These are phyloP conservation scores for Eragrostis nindensis DNA, from an alignment of 176 grass and related monocot genomes.

Conservation along the genomic window DNA sequence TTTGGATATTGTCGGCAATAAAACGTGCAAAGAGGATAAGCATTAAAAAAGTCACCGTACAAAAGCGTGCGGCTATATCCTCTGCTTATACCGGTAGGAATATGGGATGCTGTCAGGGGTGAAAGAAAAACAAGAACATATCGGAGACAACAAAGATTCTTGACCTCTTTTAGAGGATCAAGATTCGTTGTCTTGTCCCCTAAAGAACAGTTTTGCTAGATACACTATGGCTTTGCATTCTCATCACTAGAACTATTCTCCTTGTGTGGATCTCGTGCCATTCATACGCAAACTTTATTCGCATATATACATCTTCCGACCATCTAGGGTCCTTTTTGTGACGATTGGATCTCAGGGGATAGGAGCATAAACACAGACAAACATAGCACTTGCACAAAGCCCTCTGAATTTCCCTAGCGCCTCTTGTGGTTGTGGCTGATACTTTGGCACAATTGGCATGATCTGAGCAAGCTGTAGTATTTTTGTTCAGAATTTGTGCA, in stretches of 20 bases:
- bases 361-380: no score
- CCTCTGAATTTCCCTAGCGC: neutral
- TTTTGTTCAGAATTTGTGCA: no score
- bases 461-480: no score
- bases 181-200: slow-evolving; percentile 14
- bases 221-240: neutral
- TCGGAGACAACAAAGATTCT: slow-evolving; percentile 3
- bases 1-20: slow-evolving; percentile 29
- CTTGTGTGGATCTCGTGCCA: slow-evolving; percentile 31
- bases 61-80: neutral
- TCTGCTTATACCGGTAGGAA: neutral
- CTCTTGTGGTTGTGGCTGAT: neutral
- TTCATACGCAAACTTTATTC: neutral
- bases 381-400: no score
- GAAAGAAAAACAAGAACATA: slow-evolving; percentile 22
- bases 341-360: no score
- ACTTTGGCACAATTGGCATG: no score
- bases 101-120: neutral
- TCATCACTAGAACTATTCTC: neutral
- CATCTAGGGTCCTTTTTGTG: neutral
- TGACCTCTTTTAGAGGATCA: neutral
- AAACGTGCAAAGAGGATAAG: slow-evolving; percentile 22
- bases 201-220: slow-evolving; percentile 21
- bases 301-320: neutral
- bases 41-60: slow-evolving; percentile 12